Base-by-base conservation (phyloP, 73 alveolate genomes). In the Breviolum minutum region DNA sequence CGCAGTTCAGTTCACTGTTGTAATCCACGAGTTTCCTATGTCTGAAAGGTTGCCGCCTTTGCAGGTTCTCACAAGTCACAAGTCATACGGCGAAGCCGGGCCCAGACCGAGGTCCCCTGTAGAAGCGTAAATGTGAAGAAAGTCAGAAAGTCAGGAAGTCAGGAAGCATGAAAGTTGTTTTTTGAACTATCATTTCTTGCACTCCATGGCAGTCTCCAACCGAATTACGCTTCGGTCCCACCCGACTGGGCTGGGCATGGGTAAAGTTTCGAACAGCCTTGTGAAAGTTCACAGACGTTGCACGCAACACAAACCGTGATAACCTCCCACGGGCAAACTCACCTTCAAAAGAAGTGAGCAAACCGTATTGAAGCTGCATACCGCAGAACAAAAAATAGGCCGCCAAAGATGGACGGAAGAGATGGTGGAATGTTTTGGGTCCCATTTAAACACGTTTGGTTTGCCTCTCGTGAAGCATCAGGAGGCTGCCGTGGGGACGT, bases 401-500 rank as follows among this genome's bases (percentile, higher is more conserved):
- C 13, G 54, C 54, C 54, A 40, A 20, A 20, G 81, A 8, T 16
- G 81, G 4, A 0, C 5, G 81, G 8, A 17, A 6, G 29, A 30
- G 80, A 26, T 70, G 80, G 30, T 19, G 82, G 60, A 73, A 73
- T 66, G 74, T 66, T 13, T 66, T 4, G 16, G 16, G 74, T 40
- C 54, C 0, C 54, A 40, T 40, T 40, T 40, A 40, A 40, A 40
- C 54, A 40, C 54, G 3, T 40, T 40, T 40, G 54, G 54, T 66
- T 20, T 66, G 16, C 74, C 73, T 64, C 22, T 66, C 74, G 26
- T 66, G 74, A 22, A 71, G 40, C n/a, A 22, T 76, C 86, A 77
- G 86, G 86, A 77, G 19, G 86, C 86, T 77, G 86, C 86, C 9
- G 86, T 77, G 19, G 63, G 62, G 86, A 77, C 86, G 86, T 77